phyloP scores from a whole-genome alignment of 805 yeast species.

The Saturnispora sanitii region DNA sequence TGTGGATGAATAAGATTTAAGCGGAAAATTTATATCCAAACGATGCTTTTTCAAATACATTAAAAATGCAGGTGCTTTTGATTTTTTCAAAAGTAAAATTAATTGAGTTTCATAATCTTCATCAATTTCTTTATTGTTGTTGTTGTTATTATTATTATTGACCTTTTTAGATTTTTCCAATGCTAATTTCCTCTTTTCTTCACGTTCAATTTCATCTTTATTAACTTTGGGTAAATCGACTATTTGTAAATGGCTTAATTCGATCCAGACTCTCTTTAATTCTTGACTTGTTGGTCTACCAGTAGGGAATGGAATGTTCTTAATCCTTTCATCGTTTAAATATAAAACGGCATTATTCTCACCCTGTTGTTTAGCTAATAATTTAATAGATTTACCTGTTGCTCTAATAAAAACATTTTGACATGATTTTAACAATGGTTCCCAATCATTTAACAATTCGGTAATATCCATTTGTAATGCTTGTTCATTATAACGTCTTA shows the following conservation, averaged over 20 bases:
- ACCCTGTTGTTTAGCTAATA: constrained; percentile 10
- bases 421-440: constrained; percentile 46
- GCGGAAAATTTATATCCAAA: constrained; percentile 34
- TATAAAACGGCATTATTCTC: constrained; percentile 43
- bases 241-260: constrained; percentile 50
- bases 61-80: constrained; percentile 66
- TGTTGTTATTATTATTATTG: constrained; percentile 3
- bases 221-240: constrained; percentile 46
- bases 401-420: constrained; percentile 64
- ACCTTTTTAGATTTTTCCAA: constrained; percentile 17
- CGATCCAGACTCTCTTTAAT: constrained; percentile 75
- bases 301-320: constrained; percentile 80
- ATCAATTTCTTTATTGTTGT: background rate
- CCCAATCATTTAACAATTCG: constrained; percentile 60
- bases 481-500: constrained; percentile 84
- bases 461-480: constrained; percentile 73
- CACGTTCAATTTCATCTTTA: constrained; percentile 20
- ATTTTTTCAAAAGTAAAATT: constrained; percentile 50
- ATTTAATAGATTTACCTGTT: constrained; percentile 54
- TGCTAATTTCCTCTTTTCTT: constrained; percentile 24
- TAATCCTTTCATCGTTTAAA: constrained; percentile 51
- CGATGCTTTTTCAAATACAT: constrained; percentile 51
- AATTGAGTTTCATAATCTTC: constrained; percentile 45
- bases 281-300: constrained; percentile 77
- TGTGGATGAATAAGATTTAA: constrained; percentile 49